Conservation (phyloP, 495 filamentous ascomycete species). For the Annulohypoxylon stygium region DNA sequence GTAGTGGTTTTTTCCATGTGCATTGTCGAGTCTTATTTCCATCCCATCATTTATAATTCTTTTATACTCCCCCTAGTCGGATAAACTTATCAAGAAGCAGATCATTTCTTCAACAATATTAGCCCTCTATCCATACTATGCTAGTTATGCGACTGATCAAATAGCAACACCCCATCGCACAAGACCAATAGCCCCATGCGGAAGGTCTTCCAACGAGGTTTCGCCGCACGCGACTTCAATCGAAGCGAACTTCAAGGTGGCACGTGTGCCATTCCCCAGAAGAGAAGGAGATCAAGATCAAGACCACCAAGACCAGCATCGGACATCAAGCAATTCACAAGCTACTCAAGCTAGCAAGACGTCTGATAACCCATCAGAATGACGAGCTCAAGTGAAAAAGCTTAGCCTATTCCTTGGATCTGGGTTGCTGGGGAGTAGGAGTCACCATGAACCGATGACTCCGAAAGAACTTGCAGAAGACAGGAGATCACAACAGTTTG, state of each 20-base stretch:
- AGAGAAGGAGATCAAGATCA: slow-evolving; percentile 31
- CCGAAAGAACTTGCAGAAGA: neutral
- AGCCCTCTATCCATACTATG: slow-evolving; percentile 1
- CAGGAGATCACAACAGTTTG: neutral
- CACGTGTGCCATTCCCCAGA: slow-evolving; percentile 42
- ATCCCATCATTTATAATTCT: neutral
- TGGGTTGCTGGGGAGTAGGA: neutral
- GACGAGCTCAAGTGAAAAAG: slow-evolving; percentile 13
- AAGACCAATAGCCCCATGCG: slow-evolving; percentile 29
- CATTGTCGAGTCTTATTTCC: slow-evolving; percentile 3
- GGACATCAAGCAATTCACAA: neutral
- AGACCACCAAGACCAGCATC: neutral
- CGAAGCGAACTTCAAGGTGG: slow-evolving; percentile 12
- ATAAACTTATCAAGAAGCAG: slow-evolving; percentile 4
- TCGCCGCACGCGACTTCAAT: slow-evolving; percentile 37
- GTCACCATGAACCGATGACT: neutral
- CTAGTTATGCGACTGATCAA: slow-evolving; percentile 16
- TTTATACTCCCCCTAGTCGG: slow-evolving; percentile 11
- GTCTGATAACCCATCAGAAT: slow-evolving; percentile 17
- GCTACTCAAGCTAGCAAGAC: neutral
- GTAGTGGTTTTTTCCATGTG: neutral
- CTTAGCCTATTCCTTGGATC: too few species aligned
- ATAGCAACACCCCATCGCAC: slow-evolving; percentile 12
- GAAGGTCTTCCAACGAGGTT: slow-evolving; percentile 34
- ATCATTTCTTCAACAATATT: slow-evolving; percentile 37